Percentiles rank a stretch among this genome's conserved stretches.
Evolutionary conservation across 108 stramenopile genomes (phyloP).

Genomic region (Cylindrotheca fusiformis): DNA sequence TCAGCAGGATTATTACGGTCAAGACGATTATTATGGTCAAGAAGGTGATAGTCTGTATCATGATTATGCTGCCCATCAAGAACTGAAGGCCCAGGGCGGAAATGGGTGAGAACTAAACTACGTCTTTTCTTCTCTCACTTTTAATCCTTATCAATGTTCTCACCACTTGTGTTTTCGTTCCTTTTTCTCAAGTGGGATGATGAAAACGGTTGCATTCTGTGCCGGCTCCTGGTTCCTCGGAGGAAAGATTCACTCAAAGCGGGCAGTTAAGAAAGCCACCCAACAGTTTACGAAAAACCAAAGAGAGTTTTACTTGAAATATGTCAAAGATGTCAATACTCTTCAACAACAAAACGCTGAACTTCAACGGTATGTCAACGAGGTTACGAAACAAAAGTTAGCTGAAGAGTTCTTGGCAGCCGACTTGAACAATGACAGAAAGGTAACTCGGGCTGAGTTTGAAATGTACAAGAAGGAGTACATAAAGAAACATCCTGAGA

Average conservation of each 20-base stretch:
- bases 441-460: conserved; percentile 23
- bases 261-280: conserved; percentile 21
- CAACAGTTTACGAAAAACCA: neutral
- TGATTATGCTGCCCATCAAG: conserved; percentile 21
- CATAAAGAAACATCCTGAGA: conserved; percentile 27
- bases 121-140: neutral
- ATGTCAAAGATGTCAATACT: conserved; percentile 17
- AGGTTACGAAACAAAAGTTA: conserved; percentile 12
- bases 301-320: conserved; percentile 18
- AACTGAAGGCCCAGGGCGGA: conserved; percentile 12
- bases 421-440: conserved; percentile 19
- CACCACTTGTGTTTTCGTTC: neutral
- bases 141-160: neutral
- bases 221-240: conserved; percentile 18
- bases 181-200: neutral
- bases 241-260: conserved; percentile 28
- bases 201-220: conserved; percentile 16
- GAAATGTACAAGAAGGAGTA: conserved; percentile 25
- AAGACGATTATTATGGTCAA: conserved; percentile 2
- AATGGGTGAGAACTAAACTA: conserved; percentile 11
- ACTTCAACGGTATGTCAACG: conserved; percentile 18
- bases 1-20: conserved; percentile 10
- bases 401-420: conserved; percentile 20
- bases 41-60: conserved; percentile 17
- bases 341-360: conserved; percentile 26